Evolutionary conservation across 805 yeast genomes (phyloP), one percentile per base, ranked within the genome.

Genomic region (Ascoidea rubescens): DNA sequence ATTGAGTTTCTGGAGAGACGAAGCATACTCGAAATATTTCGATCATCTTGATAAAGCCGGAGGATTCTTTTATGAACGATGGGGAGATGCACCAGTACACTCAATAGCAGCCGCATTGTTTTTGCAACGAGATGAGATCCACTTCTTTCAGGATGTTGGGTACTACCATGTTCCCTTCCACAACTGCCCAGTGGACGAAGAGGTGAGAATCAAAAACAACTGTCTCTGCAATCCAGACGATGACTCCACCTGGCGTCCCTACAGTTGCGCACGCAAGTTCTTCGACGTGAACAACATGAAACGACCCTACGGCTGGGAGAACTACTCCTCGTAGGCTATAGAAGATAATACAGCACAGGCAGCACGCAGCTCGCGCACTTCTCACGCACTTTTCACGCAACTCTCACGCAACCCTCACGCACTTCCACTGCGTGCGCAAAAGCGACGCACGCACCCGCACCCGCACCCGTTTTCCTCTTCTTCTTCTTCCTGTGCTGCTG

Each of bases 1-100:
- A 54, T 73, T 89, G 67, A 75, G 79, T 51, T 79, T 88, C 62
- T 88, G 87, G 80, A 71, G 90, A 61, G 69, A 80, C 31, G 78
- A 82, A 51, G 83, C 82, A 14, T 88, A 88, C 66, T 65, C 71
- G 37, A 76, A 73, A 48, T 86, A 80, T 65, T 84, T 87, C 57
- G 80, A 82, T 32, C 70, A 75, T 60, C 72, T 87, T 55, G 93
- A 87, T 62, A 66, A 69, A 47, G 70, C 81, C 1, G 90, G 95
- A 54, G 95, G 95, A 3, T 83, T 89, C 63, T 88, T 84, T 71
- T 88, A 88, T 67, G 88, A 84, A 67, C 74, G 93, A 62, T 88
- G 96, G 91, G 95, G 95, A 54, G 96, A 87, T 67, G 96, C 95
- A 28, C 95, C 95, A 21, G 81, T 87, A 49, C 90, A 86, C 64